A percentile compares a stretch with the other conserved stretches of the same genome.
Evolutionary conservation across 495 filamentous ascomycete species (phyloP).

Genomic region (Penicillium canariense): DNA sequence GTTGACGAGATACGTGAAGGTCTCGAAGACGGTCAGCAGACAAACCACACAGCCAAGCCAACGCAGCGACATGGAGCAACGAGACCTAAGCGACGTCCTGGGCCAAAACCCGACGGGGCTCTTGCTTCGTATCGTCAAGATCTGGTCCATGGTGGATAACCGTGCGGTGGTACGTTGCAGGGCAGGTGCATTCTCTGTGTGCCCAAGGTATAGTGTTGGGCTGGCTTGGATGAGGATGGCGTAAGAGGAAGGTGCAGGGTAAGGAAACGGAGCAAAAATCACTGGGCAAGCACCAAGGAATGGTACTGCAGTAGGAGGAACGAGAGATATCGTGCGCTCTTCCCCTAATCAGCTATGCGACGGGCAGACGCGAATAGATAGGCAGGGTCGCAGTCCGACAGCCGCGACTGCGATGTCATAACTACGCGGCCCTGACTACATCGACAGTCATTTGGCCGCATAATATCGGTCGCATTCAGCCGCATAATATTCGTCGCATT

Average conservation of each 20-base stretch:
- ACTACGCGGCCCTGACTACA: constrained; percentile 19
- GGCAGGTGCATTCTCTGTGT: background rate
- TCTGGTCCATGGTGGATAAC: background rate
- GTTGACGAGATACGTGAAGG: constrained; percentile 1
- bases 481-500: too few species aligned
- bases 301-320: background rate
- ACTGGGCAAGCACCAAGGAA: background rate
- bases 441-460: background rate
- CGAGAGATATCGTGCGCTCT: background rate
- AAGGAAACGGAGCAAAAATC: background rate
- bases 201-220: background rate
- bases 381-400: background rate
- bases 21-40: constrained; percentile 10
- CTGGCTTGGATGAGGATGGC: background rate
- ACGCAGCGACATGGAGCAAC: constrained; percentile 13
- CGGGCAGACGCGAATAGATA: background rate
- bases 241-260: background rate
- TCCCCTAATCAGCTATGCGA: background rate
- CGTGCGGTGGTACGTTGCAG: background rate
- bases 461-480: too few species aligned
- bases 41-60: constrained; percentile 10
- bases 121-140: constrained; percentile 5
- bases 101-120: constrained; percentile 1
- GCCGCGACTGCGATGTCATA: constrained; percentile 18
- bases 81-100: background rate